A percentile compares a stretch with the other conserved stretches of the same genome.
These are phyloP conservation scores for Dujonia santamariae DNA, from an alignment of 1,139 yeast genomes.

Conservation along the genomic window DNA sequence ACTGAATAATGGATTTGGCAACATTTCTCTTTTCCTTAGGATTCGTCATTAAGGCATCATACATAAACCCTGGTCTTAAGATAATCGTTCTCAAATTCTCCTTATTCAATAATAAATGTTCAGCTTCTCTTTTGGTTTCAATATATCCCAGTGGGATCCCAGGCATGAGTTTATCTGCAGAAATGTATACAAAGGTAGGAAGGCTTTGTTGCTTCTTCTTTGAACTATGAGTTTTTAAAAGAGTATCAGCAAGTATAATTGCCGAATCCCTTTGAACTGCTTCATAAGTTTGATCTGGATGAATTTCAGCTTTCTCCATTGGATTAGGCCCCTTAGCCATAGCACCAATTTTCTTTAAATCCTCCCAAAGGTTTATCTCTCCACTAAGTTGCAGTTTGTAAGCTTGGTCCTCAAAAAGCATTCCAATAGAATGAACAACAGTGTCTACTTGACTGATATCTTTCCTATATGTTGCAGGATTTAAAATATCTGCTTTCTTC, in stretches of 20 bases:
- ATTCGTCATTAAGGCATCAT: slow-evolving; percentile 45
- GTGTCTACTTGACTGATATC: slow-evolving; percentile 50
- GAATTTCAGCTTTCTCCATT: slow-evolving; percentile 33
- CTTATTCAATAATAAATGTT: slow-evolving; percentile 47
- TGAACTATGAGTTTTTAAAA: slow-evolving; percentile 24
- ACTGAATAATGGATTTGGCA: slow-evolving; percentile 23
- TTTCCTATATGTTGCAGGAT: slow-evolving; percentile 53
- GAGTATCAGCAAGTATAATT: slow-evolving; percentile 56
- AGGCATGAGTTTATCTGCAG: slow-evolving; percentile 74
- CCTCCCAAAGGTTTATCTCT: slow-evolving; percentile 30
- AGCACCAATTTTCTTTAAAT: slow-evolving; percentile 23
- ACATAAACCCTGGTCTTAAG: slow-evolving; percentile 83
- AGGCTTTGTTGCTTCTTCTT: slow-evolving; percentile 6
- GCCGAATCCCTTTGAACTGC: slow-evolving; percentile 73
- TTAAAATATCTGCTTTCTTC: slow-evolving; percentile 65
- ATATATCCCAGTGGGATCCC: slow-evolving; percentile 69
- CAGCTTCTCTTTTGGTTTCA: slow-evolving; percentile 75
- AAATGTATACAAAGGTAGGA: slow-evolving; percentile 68
- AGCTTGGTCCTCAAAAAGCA: slow-evolving; percentile 60
- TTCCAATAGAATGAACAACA: slow-evolving; percentile 84
- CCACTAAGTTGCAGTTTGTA: slow-evolving; percentile 60
- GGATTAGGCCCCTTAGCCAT: slow-evolving; percentile 47
- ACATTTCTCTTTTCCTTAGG: slow-evolving; percentile 25
- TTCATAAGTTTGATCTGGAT: slow-evolving; percentile 48
- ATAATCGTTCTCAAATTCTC: slow-evolving; percentile 53